Evolutionary conservation across 768 basidiomycete species (phyloP).

Genomic region (Lactarius sp.): DNA sequence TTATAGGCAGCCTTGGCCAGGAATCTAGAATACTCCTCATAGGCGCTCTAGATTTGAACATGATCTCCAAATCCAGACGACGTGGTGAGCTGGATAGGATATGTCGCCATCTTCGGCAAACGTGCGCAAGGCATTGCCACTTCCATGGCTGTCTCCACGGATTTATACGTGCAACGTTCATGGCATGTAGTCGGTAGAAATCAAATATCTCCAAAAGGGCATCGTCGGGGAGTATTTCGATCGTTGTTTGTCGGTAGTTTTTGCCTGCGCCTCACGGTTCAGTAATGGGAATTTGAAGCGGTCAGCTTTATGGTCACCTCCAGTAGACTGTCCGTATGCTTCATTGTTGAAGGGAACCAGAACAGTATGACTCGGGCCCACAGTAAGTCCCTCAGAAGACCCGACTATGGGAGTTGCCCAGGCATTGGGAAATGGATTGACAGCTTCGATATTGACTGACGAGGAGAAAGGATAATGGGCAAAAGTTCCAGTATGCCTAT

Average conservation of each 20-base stretch:
- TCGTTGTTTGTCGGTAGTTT: not conserved
- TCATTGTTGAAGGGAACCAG: no score
- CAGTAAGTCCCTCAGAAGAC: no score
- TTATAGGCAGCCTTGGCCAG: slow-evolving; percentile 8
- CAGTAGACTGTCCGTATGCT: no score
- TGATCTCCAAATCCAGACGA: slow-evolving; percentile 4
- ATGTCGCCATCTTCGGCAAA: not conserved
- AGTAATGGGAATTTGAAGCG: not conserved
- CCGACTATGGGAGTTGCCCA: no score
- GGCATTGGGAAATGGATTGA: no score
- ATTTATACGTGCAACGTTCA: not conserved
- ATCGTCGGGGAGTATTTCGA: not conserved
- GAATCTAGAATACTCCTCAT: not conserved
- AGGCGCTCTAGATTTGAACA: not conserved
- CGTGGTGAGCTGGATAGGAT: not conserved
- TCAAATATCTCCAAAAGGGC: slow-evolving; percentile 4
- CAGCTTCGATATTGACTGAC: no score
- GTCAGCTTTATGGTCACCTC: no score
- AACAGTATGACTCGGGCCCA: no score
- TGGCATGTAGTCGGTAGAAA: not conserved
- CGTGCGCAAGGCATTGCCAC: slow-evolving; percentile 12
- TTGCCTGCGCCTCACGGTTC: not conserved
- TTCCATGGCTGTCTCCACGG: no score
- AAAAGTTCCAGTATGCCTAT: no score
- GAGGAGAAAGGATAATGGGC: no score